These are phyloP conservation scores for Xerocomus amazonicus DNA, from an alignment of 1,284 basidiomycete genomes.

Conservation along the genomic window DNA sequence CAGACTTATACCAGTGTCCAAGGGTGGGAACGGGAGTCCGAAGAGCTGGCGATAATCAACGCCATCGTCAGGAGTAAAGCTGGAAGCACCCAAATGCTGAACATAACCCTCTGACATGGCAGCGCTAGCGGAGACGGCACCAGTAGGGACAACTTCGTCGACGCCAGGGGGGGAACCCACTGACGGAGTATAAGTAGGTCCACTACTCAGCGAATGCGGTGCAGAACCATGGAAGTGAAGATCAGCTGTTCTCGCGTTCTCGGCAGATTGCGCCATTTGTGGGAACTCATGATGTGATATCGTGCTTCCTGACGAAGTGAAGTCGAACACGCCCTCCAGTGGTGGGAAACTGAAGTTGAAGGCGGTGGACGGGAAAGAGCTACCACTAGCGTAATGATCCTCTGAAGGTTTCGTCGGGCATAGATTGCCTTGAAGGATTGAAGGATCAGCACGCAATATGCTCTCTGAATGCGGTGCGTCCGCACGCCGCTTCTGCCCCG, in stretches of 20 bases:
- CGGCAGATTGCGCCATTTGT: constrained; percentile 31
- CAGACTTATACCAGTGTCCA: constrained; percentile 40
- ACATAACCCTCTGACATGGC: constrained; percentile 68
- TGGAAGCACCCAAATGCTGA: constrained; percentile 50
- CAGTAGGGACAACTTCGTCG: constrained; percentile 57
- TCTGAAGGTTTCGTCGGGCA: constrained; percentile 28
- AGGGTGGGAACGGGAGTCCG: constrained; percentile 56
- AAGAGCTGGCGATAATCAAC: constrained; percentile 63
- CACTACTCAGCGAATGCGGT: constrained; percentile 32
- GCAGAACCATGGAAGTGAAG: constrained; percentile 37
- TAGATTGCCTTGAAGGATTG: constrained; percentile 46
- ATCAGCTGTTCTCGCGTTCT: constrained; percentile 27
- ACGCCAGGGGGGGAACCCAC: constrained; percentile 36
- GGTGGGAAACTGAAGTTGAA: constrained; percentile 77
- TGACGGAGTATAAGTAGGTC: constrained; percentile 38
- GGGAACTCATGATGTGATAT: constrained; percentile 35
- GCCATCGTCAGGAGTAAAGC: constrained; percentile 49
- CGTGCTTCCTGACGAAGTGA: constrained; percentile 23
- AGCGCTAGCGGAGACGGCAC: constrained; percentile 57
- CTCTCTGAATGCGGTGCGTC: constrained; percentile 73
- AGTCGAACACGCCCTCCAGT: constrained; percentile 70
- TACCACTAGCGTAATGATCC: constrained; percentile 38
- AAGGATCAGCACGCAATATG: constrained; percentile 71
- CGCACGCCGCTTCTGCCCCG: constrained; percentile 71
- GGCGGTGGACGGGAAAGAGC: constrained; percentile 65